Base-by-base conservation (phyloP, 345 rosid species). In the Toxicodendron radicans region DNA sequence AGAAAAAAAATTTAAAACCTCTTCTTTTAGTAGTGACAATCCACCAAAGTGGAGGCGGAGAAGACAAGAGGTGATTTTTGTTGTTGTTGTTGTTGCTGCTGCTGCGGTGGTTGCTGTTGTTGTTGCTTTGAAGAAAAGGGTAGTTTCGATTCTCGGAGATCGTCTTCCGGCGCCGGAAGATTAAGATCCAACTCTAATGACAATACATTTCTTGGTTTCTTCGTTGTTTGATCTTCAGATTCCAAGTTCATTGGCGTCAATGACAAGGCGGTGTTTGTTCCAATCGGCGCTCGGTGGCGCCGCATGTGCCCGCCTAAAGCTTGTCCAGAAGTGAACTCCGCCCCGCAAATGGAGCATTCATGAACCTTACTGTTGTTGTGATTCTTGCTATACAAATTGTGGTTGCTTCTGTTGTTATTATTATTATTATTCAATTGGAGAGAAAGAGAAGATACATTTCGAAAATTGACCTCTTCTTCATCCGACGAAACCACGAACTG, bases 241-340 rank as follows among this genome's bases (percentile, higher is more conserved):
- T 73, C 82, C 63, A 76, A 71, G 32, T 80, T 79, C 82, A 79
- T 75, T 51, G 90, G 83, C 13, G 90, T 78, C 78, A 85, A 80
- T 18, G 86, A 79, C 79, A 86, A 80, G 64, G 75, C 75, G 30
- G 89, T 77, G 68, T 63, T 77, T 0, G 64, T 43, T 56, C 75
- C 78, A 5, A 68, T 56, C 4, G 93, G 83, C 2, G 87, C 83
- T 66, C 97, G 80, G 64, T 96, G 99, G 75, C 99, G 82, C 82
- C 99, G 79, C 99, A 96, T 96, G 71, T 96, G 99, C 20, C 99
- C 99, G 3, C 99, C 99, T 64, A 96, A 81, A 10, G 99, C 99
- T 83, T 96, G 99, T 8, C 99, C 99, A 0, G 99, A 96, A 5
- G 87, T 84, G 56, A 96, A 96, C 75, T 89, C 97, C 0, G 93